phyloP scores from a whole-genome alignment of 163 green algal genomes.

The Smithsoniella earleae region DNA sequence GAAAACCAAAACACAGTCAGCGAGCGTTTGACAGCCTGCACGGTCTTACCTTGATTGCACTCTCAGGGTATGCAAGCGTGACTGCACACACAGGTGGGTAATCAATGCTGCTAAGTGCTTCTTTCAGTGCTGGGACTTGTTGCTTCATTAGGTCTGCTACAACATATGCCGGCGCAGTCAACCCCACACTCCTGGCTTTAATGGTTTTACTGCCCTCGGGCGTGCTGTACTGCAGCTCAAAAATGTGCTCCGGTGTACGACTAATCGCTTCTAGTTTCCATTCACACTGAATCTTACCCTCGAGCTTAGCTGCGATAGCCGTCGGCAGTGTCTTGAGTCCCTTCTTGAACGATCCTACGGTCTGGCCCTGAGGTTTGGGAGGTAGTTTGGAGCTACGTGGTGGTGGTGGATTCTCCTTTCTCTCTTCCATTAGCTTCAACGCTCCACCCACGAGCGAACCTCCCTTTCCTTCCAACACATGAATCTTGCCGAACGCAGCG shows the following conservation, averaged over 20 bases:
- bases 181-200: slow-evolving; percentile 53
- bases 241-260: slow-evolving; percentile 43
- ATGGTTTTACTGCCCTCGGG: slow-evolving; percentile 60
- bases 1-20: too few relatives aligned
- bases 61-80: slow-evolving; percentile 79
- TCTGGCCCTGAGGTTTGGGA: slow-evolving; percentile 84
- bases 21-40: too few relatives aligned
- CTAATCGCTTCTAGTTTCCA: slow-evolving; percentile 66
- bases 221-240: slow-evolving; percentile 71
- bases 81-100: slow-evolving; percentile 92
- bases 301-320: slow-evolving; percentile 70
- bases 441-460: slow-evolving; percentile 85
- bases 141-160: slow-evolving; percentile 65
- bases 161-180: slow-evolving; percentile 80
- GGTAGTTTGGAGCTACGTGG: slow-evolving; percentile 73
- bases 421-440: slow-evolving; percentile 77
- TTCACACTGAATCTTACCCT: slow-evolving; percentile 31
- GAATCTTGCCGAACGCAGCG: slow-evolving; percentile 81
- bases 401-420: slow-evolving; percentile 64
- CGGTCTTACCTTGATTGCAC: slow-evolving; percentile 56
- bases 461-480: slow-evolving; percentile 76
- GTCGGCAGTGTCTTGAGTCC: slow-evolving; percentile 83
- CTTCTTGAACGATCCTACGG: slow-evolving; percentile 85
- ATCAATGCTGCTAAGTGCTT: slow-evolving; percentile 72
- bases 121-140: slow-evolving; percentile 32